Evolutionary conservation across 495 filamentous ascomycete species (phyloP).

Genomic region (Talaromyces thailandensis): DNA sequence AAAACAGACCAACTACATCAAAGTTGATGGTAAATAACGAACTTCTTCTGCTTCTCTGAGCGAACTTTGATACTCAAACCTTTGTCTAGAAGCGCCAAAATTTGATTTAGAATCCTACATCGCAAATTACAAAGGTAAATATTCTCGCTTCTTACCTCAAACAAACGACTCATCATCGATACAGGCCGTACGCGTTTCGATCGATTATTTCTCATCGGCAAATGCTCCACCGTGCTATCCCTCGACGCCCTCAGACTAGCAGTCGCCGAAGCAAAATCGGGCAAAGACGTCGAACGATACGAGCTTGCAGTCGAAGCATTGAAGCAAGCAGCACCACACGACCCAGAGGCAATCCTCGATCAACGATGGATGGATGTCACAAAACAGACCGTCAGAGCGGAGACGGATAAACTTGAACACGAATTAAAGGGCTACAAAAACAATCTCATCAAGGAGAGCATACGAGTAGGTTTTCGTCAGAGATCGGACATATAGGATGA

Average conservation of each 20-base stretch:
- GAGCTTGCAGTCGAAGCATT: slow-evolving; percentile 57
- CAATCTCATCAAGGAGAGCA: slow-evolving; percentile 95
- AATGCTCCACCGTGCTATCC: slow-evolving; percentile 64
- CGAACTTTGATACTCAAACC: not conserved
- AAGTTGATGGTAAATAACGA: slow-evolving; percentile 19
- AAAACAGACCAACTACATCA: slow-evolving; percentile 11
- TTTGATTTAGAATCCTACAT: slow-evolving; percentile 92
- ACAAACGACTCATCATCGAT: slow-evolving; percentile 1
- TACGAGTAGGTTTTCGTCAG: slow-evolving; percentile 51
- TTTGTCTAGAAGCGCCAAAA: slow-evolving; percentile 61
- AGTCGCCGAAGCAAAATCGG: slow-evolving; percentile 64
- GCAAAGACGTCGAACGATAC: slow-evolving; percentile 66
- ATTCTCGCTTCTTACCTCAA: not conserved
- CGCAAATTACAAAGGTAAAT: slow-evolving; percentile 77
- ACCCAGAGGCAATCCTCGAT: slow-evolving; percentile 60
- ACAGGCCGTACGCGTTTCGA: slow-evolving; percentile 66
- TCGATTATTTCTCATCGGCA: slow-evolving; percentile 73
- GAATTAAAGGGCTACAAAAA: slow-evolving; percentile 94
- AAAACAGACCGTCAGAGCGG: slow-evolving; percentile 51
- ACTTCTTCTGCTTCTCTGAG: not conserved
- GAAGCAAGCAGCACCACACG: slow-evolving; percentile 49
- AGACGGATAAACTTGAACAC: slow-evolving; percentile 63
- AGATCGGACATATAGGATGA: not conserved
- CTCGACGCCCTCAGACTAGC: slow-evolving; percentile 75
- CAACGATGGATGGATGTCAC: slow-evolving; percentile 58